Evolutionary conservation across 441 rosid genomes (phyloP).

Genomic region (Syzygium syzygioides): DNA sequence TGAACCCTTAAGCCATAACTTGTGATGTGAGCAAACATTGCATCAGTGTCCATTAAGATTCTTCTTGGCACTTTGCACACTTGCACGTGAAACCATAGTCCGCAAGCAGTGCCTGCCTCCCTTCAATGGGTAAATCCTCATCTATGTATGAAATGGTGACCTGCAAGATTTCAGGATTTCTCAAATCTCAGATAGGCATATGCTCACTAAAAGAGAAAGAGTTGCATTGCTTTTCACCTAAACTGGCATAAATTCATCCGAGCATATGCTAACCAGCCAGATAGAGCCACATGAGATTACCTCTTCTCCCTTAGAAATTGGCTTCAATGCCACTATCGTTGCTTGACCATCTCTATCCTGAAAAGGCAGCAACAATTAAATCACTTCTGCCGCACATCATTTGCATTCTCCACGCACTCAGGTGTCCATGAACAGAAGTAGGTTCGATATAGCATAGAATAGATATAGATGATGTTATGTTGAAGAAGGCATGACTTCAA

Average conservation of each 20-base stretch:
- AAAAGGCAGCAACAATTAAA: neutral
- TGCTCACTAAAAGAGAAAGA: neutral
- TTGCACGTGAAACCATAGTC: constrained; percentile 74
- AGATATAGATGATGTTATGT: neutral
- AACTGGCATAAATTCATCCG: neutral
- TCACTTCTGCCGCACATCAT: neutral
- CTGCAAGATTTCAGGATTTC: constrained; percentile 14
- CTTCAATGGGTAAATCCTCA: constrained; percentile 60
- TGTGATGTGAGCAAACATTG: neutral
- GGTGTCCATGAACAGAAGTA: neutral
- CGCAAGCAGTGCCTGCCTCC: constrained; percentile 58
- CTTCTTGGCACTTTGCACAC: constrained; percentile 50
- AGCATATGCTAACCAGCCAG: neutral
- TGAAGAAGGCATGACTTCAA: neutral
- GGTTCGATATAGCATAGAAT: neutral
- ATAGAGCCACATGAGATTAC: constrained; percentile 15
- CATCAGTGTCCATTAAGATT: neutral
- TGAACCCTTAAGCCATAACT: neutral
- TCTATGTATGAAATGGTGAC: constrained; percentile 78
- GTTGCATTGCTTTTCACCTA: neutral
- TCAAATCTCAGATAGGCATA: neutral
- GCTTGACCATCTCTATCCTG: constrained; percentile 93
- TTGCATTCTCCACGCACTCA: neutral
- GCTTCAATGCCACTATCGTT: constrained; percentile 53
- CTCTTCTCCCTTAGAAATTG: constrained; percentile 72